Evolutionary conservation across 139 green algal genomes (phyloP), one percentile per base, ranked within the genome.

Genomic region (Desmodesmus armatus): DNA sequence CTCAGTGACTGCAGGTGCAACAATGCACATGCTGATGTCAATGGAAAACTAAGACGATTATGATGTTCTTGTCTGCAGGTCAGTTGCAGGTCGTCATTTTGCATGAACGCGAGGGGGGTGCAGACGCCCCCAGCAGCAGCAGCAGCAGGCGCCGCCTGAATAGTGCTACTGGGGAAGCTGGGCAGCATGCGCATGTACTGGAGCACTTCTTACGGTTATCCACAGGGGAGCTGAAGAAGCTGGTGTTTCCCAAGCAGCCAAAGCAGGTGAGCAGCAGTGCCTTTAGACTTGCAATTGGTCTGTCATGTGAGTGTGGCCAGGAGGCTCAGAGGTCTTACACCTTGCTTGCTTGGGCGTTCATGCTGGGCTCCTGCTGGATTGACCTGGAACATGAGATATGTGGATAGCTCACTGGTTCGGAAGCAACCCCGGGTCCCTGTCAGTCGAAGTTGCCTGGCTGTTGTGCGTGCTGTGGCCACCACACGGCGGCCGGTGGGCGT

Each of bases 61-160:
- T n/a, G n/a, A n/a, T 72, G n/a, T 25, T 72, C 29, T 33, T 43
- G n/a, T 41, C 11, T 44, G 73, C 73, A 80, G 73, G 73, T 5
- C 73, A 80, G 33, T 17, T 80, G 31, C 73, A 80, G 17, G 49
- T 27, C 17, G 31, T 29, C 25, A 49, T 27, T 15, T 27, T 80
- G 5, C 73, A 80, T 29, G 31, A 15, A 33, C 41, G 43, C 31
- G 73, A 60, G n/a, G n/a, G n/a, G n/a, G n/a, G n/a, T n/a, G n/a
- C n/a, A n/a, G n/a, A n/a, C n/a, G n/a, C n/a, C n/a, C n/a, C n/a
- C n/a, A n/a, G n/a, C n/a, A n/a, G n/a, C n/a, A n/a, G n/a, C n/a
- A n/a, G n/a, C n/a, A n/a, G n/a, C n/a, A n/a, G n/a, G 60, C 19
- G n/a, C 60, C 19, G n/a, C 4, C 5, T 69, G 6, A 69, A 23